Conservation (phyloP, 345 rosid species). For the Cardamine chenopodiifolia region DNA sequence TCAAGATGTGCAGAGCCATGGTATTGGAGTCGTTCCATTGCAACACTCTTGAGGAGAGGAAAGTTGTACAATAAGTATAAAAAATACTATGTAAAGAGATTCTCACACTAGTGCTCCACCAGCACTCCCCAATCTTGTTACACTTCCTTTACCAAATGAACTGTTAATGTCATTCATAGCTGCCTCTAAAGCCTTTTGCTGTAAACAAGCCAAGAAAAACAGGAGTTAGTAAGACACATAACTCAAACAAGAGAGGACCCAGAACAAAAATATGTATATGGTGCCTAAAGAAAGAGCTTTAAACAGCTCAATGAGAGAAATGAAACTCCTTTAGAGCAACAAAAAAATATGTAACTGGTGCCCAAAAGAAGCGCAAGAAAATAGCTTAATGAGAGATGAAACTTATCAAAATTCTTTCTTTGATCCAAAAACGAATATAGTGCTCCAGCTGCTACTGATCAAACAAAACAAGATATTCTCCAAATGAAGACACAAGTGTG, state of each 20-base stretch:
- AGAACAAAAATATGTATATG: neutral
- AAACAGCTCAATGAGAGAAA: slow-evolving; percentile 4
- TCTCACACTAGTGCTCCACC: slow-evolving; percentile 94
- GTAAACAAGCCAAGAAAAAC: slow-evolving; percentile 29
- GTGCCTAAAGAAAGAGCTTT: neutral
- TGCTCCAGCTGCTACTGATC: neutral
- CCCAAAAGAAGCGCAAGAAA: neutral
- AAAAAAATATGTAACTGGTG: neutral
- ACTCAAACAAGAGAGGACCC: slow-evolving; percentile 1
- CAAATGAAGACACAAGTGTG: neutral
- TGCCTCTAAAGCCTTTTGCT: slow-evolving; percentile 96
- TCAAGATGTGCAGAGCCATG: neutral
- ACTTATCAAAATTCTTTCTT: neutral
- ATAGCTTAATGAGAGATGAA: slow-evolving; percentile 10
- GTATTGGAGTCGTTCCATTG: neutral
- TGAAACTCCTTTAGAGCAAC: neutral
- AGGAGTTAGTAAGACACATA: neutral
- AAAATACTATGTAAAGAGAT: slow-evolving; percentile 16
- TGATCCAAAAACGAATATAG: neutral
- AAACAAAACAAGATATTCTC: neutral
- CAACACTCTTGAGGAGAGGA: neutral
- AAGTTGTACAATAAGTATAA: neutral
- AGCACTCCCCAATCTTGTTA: slow-evolving; percentile 91
- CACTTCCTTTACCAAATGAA: slow-evolving; percentile 96
- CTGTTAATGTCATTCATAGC: slow-evolving; percentile 89